Evolutionary conservation across 192 early-diverging fungal genomes (phyloP), one percentile per base, ranked within the genome.

Genomic region (Backusella sp.): DNA sequence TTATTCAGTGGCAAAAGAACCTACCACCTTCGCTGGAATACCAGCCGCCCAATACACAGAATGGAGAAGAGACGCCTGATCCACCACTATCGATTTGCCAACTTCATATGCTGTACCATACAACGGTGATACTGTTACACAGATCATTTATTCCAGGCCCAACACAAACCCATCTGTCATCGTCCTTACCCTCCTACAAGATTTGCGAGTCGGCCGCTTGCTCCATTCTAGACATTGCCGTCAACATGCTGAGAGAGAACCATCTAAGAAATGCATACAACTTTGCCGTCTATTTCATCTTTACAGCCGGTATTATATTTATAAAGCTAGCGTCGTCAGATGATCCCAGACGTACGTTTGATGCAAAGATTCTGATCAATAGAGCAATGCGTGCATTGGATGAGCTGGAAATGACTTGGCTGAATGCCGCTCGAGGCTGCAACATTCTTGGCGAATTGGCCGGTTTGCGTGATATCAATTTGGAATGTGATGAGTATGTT

Each of bases 81-180:
- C 74, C 77, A 14, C 66, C 77, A 19, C 37, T 66, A 3, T 41
- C 77, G 15, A 42, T 83, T 4, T 73, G 71, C 30, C 82, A 83
- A 66, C 14, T 79, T 7, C 88, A 90, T 36, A 80, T 87, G 65
- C 70, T 86, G n/a, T 90, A 88, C 77, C 83, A 88, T 53, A 82
- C 85, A 0, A 74, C 75, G 3, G 71, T 90, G 35, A 90, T 87
- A 68, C 66, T 90, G 30, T 49, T 90, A 21, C 88, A 90, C 69
- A 82, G 87, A n/a, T 85, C 88, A 0, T 90, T 87, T 72, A 85
- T 83, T 83, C 78, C 73, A 73, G 37, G 80, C 34, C 35, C 78
- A 17, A 73, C 78, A 6, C 79, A 81, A 23, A 35, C 75, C 15
- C 70, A 69, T 36, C 39, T 71, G 4, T 68, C 73, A 4, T 71